These are phyloP conservation scores for Sequoia sempervirens DNA, from an alignment of 75 land plant species.

Conservation along the genomic window DNA sequence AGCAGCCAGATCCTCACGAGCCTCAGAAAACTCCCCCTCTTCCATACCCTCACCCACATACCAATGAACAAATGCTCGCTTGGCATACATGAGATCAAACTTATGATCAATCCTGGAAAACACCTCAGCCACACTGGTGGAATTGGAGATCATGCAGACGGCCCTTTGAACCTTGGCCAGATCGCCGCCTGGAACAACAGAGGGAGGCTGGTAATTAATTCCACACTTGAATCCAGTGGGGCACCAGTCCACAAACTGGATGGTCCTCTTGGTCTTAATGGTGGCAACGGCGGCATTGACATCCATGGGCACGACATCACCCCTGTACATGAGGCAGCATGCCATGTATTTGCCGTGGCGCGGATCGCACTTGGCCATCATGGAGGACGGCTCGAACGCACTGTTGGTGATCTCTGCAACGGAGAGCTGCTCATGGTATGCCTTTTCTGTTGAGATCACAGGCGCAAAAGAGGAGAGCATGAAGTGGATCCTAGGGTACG, in stretches of 20 bases:
- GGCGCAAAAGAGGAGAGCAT: too few relatives aligned
- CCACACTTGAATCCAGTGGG: constrained; percentile 61
- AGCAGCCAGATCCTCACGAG: constrained; percentile 14
- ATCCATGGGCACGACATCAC: too few relatives aligned
- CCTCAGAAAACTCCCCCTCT: constrained; percentile 41
- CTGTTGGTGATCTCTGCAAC: too few relatives aligned
- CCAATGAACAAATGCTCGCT: constrained; percentile 23
- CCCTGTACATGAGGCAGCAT: too few relatives aligned
- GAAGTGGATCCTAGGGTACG: too few relatives aligned
- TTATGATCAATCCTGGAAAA: constrained; percentile 23
- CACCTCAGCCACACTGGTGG: constrained; percentile 7
- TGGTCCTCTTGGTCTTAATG: too few relatives aligned
- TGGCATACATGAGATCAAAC: background rate
- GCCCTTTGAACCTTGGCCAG: constrained; percentile 62
- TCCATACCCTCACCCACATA: constrained; percentile 39
- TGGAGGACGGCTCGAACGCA: too few relatives aligned
- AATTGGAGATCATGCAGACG: constrained; percentile 56
- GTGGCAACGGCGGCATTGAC: too few relatives aligned
- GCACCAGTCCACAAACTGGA: constrained; percentile 14
- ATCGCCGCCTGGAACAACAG: constrained; percentile 61
- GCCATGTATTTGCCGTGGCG: too few relatives aligned
- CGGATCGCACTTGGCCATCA: too few relatives aligned
- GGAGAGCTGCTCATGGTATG: too few relatives aligned
- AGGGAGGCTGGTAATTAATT: constrained; percentile 60
- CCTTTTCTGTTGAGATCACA: too few relatives aligned